Percentiles rank a stretch among this genome's conserved stretches.
Evolutionary conservation across 805 yeast genomes (phyloP).

Genomic region (Wickerhamiella spandovensis): DNA sequence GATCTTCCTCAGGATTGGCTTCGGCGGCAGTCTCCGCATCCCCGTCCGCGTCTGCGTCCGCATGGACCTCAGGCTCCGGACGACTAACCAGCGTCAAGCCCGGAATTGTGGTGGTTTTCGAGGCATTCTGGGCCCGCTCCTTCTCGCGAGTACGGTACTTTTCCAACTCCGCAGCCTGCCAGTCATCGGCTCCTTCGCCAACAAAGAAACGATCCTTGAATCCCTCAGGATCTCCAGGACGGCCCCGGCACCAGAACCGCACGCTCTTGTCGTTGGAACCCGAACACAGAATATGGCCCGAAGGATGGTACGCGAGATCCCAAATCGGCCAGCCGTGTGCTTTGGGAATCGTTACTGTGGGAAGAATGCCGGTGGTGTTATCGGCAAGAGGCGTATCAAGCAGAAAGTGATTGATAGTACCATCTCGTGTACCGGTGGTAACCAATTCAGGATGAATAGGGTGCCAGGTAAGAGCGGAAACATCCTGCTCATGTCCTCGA

Average conservation of each 20-base stretch:
- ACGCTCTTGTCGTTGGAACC: conserved; percentile 92
- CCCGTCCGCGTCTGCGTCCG: neutral
- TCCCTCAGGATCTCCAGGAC: conserved; percentile 78
- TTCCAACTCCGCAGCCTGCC: conserved; percentile 1
- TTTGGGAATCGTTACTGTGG: conserved; percentile 47
- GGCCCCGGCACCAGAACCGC: conserved; percentile 85
- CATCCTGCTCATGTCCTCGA: conserved; percentile 70
- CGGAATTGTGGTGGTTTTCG: neutral
- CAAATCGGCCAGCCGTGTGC: conserved; percentile 94
- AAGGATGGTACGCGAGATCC: conserved; percentile 81
- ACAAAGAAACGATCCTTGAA: conserved; percentile 75
- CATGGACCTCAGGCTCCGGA: neutral
- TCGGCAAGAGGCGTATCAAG: conserved; percentile 32
- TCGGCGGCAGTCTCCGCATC: neutral
- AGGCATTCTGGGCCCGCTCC: conserved; percentile 2
- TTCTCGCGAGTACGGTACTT: conserved; percentile 4
- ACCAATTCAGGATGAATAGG: conserved; percentile 71
- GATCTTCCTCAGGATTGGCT: too few species aligned
- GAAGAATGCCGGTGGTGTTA: conserved; percentile 21
- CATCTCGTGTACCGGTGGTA: conserved; percentile 81
- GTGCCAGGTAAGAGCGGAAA: conserved; percentile 83
- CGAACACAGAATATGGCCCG: conserved; percentile 81
- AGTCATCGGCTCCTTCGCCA: conserved; percentile 27
- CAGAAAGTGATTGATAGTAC: conserved; percentile 65
- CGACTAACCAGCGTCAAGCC: neutral